A percentile compares a stretch with the other conserved stretches of the same genome.
Evolutionary conservation across 1,139 yeast genomes (phyloP).

Genomic region (Blastobotrys indianensis): DNA sequence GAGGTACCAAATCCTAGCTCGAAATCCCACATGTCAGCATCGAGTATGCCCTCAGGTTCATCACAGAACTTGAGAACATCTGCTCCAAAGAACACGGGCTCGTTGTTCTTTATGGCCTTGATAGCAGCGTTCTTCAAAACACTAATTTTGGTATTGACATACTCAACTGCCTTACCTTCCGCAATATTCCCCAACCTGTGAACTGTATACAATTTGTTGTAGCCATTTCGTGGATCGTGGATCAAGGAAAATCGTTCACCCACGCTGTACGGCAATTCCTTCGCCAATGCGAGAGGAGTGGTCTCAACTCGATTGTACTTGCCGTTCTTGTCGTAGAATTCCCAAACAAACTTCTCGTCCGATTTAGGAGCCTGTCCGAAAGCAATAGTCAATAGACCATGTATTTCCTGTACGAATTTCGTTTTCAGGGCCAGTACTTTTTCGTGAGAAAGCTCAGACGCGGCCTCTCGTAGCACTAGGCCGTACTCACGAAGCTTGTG

Average conservation of each 20-base stretch:
- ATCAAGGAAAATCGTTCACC: slow-evolving; percentile 49
- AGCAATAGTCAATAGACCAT: slow-evolving; percentile 48
- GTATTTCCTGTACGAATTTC: slow-evolving; percentile 48
- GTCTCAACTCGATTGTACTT: slow-evolving; percentile 43
- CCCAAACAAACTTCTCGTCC: slow-evolving; percentile 51
- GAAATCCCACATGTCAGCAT: slow-evolving; percentile 51
- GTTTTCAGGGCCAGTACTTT: slow-evolving; percentile 39
- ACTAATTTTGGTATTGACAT: slow-evolving; percentile 49
- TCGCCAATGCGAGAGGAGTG: slow-evolving; percentile 51
- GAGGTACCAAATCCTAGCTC: slow-evolving; percentile 49
- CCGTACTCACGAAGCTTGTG: slow-evolving; percentile 60
- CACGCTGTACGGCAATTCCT: slow-evolving; percentile 43
- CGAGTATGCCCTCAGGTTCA: slow-evolving; percentile 47
- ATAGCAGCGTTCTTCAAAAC: slow-evolving; percentile 52
- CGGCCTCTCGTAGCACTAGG: slow-evolving; percentile 44
- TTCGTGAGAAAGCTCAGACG: slow-evolving; percentile 25
- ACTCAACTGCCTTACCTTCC: slow-evolving; percentile 59
- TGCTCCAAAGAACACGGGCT: slow-evolving; percentile 65
- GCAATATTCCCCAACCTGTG: slow-evolving; percentile 54
- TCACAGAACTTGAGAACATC: slow-evolving; percentile 58
- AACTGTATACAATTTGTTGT: slow-evolving; percentile 52
- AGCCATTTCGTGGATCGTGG: slow-evolving; percentile 57
- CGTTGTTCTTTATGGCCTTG: slow-evolving; percentile 51
- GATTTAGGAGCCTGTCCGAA: slow-evolving; percentile 63
- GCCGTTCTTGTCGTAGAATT: slow-evolving; percentile 52